A percentile compares a stretch with the other conserved stretches of the same genome.
Evolutionary conservation across 306 rosid genomes (phyloP).

Genomic region (Cyclanthera cordifolia): DNA sequence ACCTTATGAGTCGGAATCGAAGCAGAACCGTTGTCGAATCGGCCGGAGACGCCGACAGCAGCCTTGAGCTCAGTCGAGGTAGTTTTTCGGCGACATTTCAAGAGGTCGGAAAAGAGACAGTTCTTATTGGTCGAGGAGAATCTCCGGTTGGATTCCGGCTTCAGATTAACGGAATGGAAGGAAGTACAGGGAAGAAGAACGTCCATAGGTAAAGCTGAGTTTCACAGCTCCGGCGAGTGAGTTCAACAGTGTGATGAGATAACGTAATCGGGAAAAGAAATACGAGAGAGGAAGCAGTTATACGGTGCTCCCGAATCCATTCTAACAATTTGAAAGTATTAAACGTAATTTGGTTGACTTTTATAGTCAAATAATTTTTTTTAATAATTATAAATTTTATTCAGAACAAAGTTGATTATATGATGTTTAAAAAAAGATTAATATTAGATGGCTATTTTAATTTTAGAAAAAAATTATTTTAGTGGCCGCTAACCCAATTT

Average conservation of each 20-base stretch:
- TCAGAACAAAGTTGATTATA: too few species aligned
- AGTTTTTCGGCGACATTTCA: slow-evolving; percentile 28
- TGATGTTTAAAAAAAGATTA: too few species aligned
- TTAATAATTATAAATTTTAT: too few species aligned
- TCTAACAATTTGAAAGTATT: background rate
- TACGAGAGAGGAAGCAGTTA: background rate
- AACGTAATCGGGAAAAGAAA: background rate
- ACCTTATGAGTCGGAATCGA: slow-evolving; percentile 62
- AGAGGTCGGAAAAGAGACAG: slow-evolving; percentile 6
- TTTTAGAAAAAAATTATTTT: too few species aligned
- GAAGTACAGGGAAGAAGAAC: slow-evolving; percentile 40
- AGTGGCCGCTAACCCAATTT: too few species aligned
- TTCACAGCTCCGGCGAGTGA: background rate
- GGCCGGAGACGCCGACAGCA: slow-evolving; percentile 21
- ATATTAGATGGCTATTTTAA: too few species aligned
- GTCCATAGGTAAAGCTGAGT: slow-evolving; percentile 30
- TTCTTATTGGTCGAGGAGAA: slow-evolving; percentile 12
- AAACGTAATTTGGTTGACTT: background rate
- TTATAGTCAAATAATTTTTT: background rate
- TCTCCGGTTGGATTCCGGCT: slow-evolving; percentile 15
- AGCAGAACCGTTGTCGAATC: slow-evolving; percentile 18
- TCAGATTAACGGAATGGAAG: slow-evolving; percentile 22
- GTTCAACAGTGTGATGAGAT: slow-evolving; percentile 8
- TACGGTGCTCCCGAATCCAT: background rate
- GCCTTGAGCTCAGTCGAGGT: slow-evolving; percentile 50